phyloP scores from a whole-genome alignment of 805 yeast species.

The Ogataea pilisensis region DNA sequence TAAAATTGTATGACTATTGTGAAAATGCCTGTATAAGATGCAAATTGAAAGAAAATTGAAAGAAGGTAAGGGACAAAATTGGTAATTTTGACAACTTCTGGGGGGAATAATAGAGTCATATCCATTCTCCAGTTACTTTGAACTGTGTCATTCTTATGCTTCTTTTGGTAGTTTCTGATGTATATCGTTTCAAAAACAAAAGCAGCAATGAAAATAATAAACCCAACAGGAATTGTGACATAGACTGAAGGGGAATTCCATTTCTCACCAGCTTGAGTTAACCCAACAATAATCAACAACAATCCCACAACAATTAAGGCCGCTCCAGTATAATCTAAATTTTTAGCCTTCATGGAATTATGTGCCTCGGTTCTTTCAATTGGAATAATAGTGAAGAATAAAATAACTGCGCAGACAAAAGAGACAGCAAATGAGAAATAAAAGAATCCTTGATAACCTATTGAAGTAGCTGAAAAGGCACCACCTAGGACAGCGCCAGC shows the following conservation, averaged over 20 bases:
- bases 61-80: constrained; percentile 17
- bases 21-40: constrained; percentile 6
- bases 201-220: constrained; percentile 24
- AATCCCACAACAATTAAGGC: constrained; percentile 32
- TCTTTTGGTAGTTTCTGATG: constrained; percentile 11
- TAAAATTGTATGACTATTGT: constrained; percentile 14
- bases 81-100: constrained; percentile 16
- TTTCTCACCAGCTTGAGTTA: constrained; percentile 41
- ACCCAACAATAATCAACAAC: constrained; percentile 37
- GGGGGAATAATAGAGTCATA: constrained; percentile 20
- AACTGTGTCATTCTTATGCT: neutral
- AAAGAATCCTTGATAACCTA: constrained; percentile 39
- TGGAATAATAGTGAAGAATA: constrained; percentile 25
- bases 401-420: constrained; percentile 15
- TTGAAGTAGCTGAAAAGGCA: constrained; percentile 34
- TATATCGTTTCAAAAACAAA: constrained; percentile 32
- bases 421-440: constrained; percentile 35
- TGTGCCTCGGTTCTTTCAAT: constrained; percentile 27
- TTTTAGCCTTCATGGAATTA: constrained; percentile 13
- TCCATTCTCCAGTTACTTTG: constrained; percentile 12
- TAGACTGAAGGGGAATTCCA: constrained; percentile 40
- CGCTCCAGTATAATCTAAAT: constrained; percentile 36
- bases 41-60: constrained; percentile 7
- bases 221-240: constrained; percentile 38
- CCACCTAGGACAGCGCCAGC: constrained; percentile 42